A percentile compares a stretch with the other conserved stretches of the same genome.
Conservation (phyloP, 2,329 filamentous ascomycete genomes). For the Neofusicoccum cordaticola region DNA sequence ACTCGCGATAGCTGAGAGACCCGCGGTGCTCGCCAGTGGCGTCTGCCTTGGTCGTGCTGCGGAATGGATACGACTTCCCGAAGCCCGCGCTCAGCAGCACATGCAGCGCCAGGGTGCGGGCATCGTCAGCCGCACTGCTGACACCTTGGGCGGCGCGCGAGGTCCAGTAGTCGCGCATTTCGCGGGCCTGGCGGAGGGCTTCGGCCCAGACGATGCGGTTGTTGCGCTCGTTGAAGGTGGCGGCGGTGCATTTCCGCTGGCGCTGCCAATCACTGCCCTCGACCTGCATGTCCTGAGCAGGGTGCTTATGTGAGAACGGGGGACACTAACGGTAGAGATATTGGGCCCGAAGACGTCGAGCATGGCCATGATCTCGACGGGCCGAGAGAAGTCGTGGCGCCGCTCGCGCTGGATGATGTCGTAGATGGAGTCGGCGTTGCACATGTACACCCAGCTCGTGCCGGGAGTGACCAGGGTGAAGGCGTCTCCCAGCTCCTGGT, state of each 20-base stretch:
- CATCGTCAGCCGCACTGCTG: no score
- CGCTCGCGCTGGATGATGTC: slow-evolving; percentile 21
- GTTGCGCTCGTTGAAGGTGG: slow-evolving; percentile 45
- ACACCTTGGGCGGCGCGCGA: no score
- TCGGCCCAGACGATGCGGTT: slow-evolving; percentile 32
- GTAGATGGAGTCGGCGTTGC: slow-evolving; percentile 20
- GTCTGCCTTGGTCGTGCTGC: neutral
- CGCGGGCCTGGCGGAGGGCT: neutral
- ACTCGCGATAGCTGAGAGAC: neutral
- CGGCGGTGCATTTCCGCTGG: slow-evolving; percentile 42
- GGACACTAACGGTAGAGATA: no score
- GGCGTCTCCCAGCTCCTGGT: slow-evolving; percentile 23
- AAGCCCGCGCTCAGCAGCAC: neutral
- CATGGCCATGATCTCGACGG: slow-evolving; percentile 22
- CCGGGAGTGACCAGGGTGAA: slow-evolving; percentile 26
- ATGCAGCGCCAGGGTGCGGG: no score
- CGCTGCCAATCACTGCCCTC: slow-evolving; percentile 37
- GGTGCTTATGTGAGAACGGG: no score
- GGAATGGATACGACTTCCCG: slow-evolving; percentile 1
- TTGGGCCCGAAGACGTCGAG: slow-evolving; percentile 12
- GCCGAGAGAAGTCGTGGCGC: slow-evolving; percentile 24
- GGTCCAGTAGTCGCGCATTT: neutral
- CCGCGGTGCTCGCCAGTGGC: neutral
- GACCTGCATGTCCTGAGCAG: neutral
- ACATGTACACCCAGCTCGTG: slow-evolving; percentile 23